These are phyloP conservation scores for Zygotorulaspora mrakii DNA, from an alignment of 1,139 yeast genomes.

Conservation along the genomic window DNA sequence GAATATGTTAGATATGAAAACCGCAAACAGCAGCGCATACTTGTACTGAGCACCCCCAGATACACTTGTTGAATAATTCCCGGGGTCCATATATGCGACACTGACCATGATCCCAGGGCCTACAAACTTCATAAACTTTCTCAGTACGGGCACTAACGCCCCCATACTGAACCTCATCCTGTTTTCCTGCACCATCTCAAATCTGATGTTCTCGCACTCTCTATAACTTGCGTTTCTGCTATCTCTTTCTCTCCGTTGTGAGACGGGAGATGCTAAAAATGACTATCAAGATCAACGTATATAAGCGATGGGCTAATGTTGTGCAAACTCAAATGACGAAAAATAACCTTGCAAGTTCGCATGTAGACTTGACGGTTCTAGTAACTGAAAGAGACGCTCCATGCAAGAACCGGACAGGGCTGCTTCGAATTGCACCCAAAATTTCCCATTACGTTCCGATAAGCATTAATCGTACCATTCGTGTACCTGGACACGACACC, in stretches of 20 bases:
- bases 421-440: too few species aligned
- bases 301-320: neutral
- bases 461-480: too few species aligned
- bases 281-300: too few species aligned
- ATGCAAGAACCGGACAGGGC: too few species aligned
- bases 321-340: neutral
- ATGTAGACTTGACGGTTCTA: too few species aligned
- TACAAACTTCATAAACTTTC: slow-evolving; percentile 47
- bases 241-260: too few species aligned
- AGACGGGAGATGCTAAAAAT: too few species aligned
- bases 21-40: slow-evolving; percentile 75
- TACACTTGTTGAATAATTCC: slow-evolving; percentile 92
- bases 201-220: too few species aligned
- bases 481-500: slow-evolving; percentile 2
- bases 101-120: slow-evolving; percentile 96
- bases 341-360: neutral
- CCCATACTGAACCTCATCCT: slow-evolving; percentile 5
- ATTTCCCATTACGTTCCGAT: too few species aligned
- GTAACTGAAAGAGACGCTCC: too few species aligned
- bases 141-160: slow-evolving; percentile 13
- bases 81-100: slow-evolving; percentile 97
- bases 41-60: slow-evolving; percentile 88
- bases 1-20: slow-evolving; percentile 75
- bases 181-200: neutral
- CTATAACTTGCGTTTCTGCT: too few species aligned